Evolutionary conservation across 352 stramenopile species (phyloP).

Genomic region (Pythium myriotylum): DNA sequence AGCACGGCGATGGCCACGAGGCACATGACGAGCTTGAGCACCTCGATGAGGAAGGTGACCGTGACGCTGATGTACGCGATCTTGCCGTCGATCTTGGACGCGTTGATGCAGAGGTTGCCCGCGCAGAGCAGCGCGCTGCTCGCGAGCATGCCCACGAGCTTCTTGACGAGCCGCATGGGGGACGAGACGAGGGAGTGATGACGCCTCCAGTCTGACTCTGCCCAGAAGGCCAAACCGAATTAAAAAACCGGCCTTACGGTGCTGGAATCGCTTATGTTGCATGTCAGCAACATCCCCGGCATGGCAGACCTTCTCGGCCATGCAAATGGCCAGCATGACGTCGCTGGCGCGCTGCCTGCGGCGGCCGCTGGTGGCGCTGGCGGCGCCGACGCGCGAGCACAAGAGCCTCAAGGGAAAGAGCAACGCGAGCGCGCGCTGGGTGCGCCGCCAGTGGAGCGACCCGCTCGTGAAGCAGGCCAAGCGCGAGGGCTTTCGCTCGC

Average conservation of each 20-base stretch:
- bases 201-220: slow-evolving; percentile 1
- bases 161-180: slow-evolving; percentile 27
- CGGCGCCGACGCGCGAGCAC: slow-evolving; percentile 40
- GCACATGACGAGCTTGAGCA: slow-evolving; percentile 73
- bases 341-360: slow-evolving; percentile 13
- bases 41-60: slow-evolving; percentile 84
- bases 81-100: slow-evolving; percentile 74
- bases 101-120: slow-evolving; percentile 84
- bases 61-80: slow-evolving; percentile 86
- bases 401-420: slow-evolving; percentile 87
- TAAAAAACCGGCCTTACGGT: slow-evolving; percentile 2
- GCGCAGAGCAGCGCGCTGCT: slow-evolving; percentile 75
- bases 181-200: not conserved
- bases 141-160: slow-evolving; percentile 66
- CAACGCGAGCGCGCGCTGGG: slow-evolving; percentile 82
- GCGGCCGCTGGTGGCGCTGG: slow-evolving; percentile 2
- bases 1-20: slow-evolving; percentile 44
- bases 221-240: not conserved
- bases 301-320: too few species aligned
- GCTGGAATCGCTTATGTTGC: not conserved
- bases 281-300: not conserved
- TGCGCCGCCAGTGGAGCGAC: slow-evolving; percentile 84
- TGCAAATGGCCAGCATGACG: slow-evolving; percentile 10
- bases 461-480: slow-evolving; percentile 86
- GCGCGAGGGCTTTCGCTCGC: slow-evolving; percentile 76